A percentile compares a stretch with the other conserved stretches of the same genome.
Conservation (phyloP, 202 grass and related monocot species). For the Carex arenaria region DNA sequence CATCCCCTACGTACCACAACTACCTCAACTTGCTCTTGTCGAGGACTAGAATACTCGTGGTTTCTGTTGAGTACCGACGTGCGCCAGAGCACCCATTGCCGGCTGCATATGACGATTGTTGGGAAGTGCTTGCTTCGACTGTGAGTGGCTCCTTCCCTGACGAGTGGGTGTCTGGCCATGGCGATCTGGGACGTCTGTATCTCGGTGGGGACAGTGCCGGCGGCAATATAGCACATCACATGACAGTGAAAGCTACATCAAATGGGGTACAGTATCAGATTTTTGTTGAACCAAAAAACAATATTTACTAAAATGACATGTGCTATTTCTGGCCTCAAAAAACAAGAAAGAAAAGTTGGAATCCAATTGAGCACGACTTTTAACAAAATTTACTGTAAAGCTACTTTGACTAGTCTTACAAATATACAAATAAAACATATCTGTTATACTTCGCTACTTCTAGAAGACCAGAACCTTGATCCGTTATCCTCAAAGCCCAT, state of each 20-base stretch:
- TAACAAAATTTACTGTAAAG: no score
- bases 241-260: conserved; percentile 9
- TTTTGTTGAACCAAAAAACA: background rate
- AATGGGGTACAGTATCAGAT: background rate
- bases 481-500: no score
- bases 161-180: conserved; percentile 20
- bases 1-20: conserved; percentile 30
- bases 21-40: conserved; percentile 20
- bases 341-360: background rate
- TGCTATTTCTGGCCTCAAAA: background rate
- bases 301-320: background rate
- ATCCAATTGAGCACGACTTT: no score
- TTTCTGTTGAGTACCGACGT: conserved; percentile 30
- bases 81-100: conserved; percentile 37
- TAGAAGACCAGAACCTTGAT: no score
- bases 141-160: background rate
- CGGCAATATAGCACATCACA: conserved; percentile 21
- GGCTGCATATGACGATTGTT: conserved; percentile 22
- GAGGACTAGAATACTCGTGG: conserved; percentile 7
- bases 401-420: no score
- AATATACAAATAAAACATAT: no score
- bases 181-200: conserved; percentile 23
- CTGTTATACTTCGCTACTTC: no score
- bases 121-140: conserved; percentile 15
- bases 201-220: conserved; percentile 35